phyloP scores from a whole-genome alignment of 257 asterid genomes.

The Craterostigma plantagineum region DNA sequence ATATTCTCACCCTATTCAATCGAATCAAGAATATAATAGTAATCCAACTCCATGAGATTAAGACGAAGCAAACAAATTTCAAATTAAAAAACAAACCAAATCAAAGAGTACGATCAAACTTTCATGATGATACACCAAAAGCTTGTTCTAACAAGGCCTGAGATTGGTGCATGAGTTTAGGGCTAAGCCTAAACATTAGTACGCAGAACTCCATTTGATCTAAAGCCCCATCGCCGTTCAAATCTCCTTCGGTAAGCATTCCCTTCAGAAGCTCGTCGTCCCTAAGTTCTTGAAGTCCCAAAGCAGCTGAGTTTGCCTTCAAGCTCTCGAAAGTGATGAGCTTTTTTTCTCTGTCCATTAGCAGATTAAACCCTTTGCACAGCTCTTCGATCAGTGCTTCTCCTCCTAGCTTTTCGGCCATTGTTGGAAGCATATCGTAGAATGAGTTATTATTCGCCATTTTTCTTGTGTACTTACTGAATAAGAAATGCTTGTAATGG shows the following conservation, averaged over 20 bases:
- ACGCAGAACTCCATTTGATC: slow-evolving; percentile 78
- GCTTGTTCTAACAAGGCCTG: slow-evolving; percentile 35
- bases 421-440: slow-evolving; percentile 42
- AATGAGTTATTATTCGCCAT: neutral
- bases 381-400: slow-evolving; percentile 60
- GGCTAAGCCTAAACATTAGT: slow-evolving; percentile 76
- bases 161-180: slow-evolving; percentile 53
- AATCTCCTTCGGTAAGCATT: slow-evolving; percentile 57
- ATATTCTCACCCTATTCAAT: no score
- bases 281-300: slow-evolving; percentile 52
- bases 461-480: no score
- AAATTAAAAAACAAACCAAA: neutral
- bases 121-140: slow-evolving; percentile 21
- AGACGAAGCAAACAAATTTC: no score
- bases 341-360: slow-evolving; percentile 52
- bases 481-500: no score
- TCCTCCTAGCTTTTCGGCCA: slow-evolving; percentile 70
- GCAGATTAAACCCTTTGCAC: slow-evolving; percentile 51
- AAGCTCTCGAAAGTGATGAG: slow-evolving; percentile 52
- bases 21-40: no score
- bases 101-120: neutral
- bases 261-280: slow-evolving; percentile 44
- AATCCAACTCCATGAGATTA: no score
- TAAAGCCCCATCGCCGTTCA: slow-evolving; percentile 48
- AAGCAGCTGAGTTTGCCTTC: slow-evolving; percentile 45